phyloP scores from a whole-genome alignment of 495 filamentous ascomycete species.

The Bombardia bombarda region DNA sequence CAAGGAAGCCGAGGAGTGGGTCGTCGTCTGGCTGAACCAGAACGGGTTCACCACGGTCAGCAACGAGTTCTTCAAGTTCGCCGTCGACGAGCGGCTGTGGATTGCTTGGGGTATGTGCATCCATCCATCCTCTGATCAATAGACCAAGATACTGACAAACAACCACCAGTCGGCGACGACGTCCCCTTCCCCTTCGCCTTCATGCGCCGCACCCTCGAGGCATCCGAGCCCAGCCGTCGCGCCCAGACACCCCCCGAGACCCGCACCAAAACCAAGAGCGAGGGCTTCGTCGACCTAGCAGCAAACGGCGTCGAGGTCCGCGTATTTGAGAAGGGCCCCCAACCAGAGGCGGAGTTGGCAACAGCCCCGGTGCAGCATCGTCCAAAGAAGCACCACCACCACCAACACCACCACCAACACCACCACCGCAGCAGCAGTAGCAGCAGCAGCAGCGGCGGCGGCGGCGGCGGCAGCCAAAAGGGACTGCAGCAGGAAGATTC shows the following conservation, averaged over 20 bases:
- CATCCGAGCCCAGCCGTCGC: not conserved
- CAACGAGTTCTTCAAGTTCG: constrained; percentile 25
- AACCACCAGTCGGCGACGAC: constrained; percentile 15
- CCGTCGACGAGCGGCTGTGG: constrained; percentile 21
- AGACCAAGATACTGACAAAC: not conserved
- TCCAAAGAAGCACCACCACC: not conserved
- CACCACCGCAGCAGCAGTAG: not conserved
- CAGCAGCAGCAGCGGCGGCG: not conserved
- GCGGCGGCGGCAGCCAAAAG: not conserved
- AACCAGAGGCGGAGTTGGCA: not conserved
- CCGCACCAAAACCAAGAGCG: constrained; percentile 2
- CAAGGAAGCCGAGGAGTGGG: constrained; percentile 24
- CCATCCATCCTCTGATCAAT: not conserved
- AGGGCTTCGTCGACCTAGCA: not conserved
- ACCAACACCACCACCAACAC: not conserved
- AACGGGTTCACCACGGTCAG: constrained; percentile 13
- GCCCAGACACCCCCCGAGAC: not conserved
- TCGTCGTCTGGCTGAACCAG: constrained; percentile 15
- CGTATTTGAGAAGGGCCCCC: too few species aligned
- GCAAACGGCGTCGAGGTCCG: not conserved
- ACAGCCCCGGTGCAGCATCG: not conserved
- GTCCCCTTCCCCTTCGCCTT: constrained; percentile 21
- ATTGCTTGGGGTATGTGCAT: constrained; percentile 11
- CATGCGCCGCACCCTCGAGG: constrained; percentile 11
- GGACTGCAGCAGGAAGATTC: not conserved